Conservation (phyloP, 306 rosid species). For the Lathyrus sativus region DNA sequence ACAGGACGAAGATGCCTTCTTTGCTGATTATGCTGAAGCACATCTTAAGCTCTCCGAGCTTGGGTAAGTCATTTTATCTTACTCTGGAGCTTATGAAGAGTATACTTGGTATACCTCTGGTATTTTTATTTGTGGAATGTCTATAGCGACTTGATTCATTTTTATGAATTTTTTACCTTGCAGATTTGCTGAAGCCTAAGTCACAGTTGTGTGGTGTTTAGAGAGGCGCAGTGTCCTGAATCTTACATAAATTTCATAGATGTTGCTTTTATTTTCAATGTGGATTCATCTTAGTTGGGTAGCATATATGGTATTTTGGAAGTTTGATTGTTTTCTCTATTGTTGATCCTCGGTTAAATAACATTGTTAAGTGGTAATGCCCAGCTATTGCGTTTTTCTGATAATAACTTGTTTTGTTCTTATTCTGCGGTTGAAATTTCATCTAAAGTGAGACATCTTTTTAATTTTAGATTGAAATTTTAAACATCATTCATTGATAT, state of each 20-base stretch:
- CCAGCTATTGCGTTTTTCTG: background rate
- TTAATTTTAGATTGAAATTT: too few species aligned
- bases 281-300: conserved; percentile 8
- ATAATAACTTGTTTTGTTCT: too few species aligned
- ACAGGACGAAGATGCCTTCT: conserved; percentile 93
- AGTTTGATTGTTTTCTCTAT: conserved; percentile 25
- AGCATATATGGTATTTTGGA: conserved; percentile 34
- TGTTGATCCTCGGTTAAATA: conserved; percentile 29
- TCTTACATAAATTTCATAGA: conserved; percentile 18
- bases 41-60: conserved; percentile 91
- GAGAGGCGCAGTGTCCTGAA: background rate
- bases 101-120: too few species aligned
- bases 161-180: background rate
- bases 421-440: too few species aligned
- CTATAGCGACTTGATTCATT: background rate
- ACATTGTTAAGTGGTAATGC: conserved; percentile 15
- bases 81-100: background rate
- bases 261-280: conserved; percentile 22
- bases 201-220: background rate
- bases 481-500: too few species aligned
- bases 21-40: conserved; percentile 69
- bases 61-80: conserved; percentile 53
- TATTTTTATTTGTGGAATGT: background rate
- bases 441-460: too few species aligned
- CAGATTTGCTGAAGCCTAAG: conserved; percentile 50